These are phyloP conservation scores for Blastobotrys malaysiensis DNA, from an alignment of 1,139 yeast genomes.

Conservation along the genomic window DNA sequence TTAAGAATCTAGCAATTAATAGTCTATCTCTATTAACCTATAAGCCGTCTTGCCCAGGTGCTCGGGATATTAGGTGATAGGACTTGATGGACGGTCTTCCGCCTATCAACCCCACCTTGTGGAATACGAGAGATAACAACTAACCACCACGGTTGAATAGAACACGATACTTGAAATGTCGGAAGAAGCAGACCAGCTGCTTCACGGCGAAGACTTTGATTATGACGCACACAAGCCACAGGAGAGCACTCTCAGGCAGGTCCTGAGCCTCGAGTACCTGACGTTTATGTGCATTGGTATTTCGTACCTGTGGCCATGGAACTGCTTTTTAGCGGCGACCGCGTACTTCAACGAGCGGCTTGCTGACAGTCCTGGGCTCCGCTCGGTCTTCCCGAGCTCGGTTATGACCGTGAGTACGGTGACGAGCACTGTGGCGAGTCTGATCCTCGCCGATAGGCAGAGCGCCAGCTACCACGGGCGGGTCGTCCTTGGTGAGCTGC, in stretches of 20 bases:
- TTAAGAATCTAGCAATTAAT: not conserved
- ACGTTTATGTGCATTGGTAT: constrained; percentile 65
- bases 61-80: no score
- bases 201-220: not conserved
- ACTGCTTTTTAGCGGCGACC: constrained; percentile 80
- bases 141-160: not conserved
- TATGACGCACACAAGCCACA: not conserved
- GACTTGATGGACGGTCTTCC: not conserved
- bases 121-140: not conserved
- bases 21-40: no score
- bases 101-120: not conserved
- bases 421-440: constrained; percentile 56
- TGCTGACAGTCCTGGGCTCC: constrained; percentile 45
- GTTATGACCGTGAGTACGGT: constrained; percentile 88
- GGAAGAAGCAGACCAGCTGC: not conserved
- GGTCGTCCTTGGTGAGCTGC: constrained; percentile 51
- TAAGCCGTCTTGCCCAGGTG: no score
- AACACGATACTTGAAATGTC: not conserved
- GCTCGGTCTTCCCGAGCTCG: constrained; percentile 65
- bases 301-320: constrained; percentile 87
- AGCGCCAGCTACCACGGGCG: constrained; percentile 55
- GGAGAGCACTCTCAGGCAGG: not conserved
- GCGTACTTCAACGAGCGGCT: constrained; percentile 72
- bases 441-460: constrained; percentile 65
- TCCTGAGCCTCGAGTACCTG: constrained; percentile 39